Evolutionary conservation across 495 filamentous ascomycete genomes (phyloP).

Genomic region (Aspergillus ellipticus): DNA sequence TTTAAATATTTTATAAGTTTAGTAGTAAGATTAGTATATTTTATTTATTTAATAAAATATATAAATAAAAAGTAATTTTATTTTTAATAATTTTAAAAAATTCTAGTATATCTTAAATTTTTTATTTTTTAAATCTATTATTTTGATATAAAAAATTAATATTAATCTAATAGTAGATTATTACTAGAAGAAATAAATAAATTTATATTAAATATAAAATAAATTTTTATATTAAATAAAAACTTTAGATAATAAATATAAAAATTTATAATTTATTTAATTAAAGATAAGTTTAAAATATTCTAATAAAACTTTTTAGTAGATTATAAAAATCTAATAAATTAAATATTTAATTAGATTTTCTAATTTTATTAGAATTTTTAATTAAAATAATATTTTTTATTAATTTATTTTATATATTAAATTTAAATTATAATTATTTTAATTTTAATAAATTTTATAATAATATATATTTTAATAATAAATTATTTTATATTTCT

Average conservation of each 20-base stretch:
- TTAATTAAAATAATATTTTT: neutral
- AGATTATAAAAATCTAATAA: neutral
- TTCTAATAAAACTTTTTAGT: neutral
- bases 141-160: neutral
- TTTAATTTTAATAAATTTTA: neutral
- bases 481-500: neutral
- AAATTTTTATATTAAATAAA: constrained; percentile 3
- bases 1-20: neutral
- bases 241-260: neutral
- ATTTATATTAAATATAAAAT: constrained; percentile 6
- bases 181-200: neutral
- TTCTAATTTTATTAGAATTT: neutral
- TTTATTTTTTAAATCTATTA: constrained; percentile 8
- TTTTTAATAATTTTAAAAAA: neutral
- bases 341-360: neutral
- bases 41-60: neutral
- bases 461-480: neutral
- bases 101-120: constrained; percentile 2
- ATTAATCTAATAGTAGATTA: neutral
- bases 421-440: neutral
- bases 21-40: neutral
- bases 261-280: neutral
- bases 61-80: neutral
- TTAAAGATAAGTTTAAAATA: neutral
- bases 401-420: neutral